Evolutionary conservation across 106 monocot species (phyloP), one percentile per base, ranked within the genome.

Genomic region (Hemerocallis citrina): DNA sequence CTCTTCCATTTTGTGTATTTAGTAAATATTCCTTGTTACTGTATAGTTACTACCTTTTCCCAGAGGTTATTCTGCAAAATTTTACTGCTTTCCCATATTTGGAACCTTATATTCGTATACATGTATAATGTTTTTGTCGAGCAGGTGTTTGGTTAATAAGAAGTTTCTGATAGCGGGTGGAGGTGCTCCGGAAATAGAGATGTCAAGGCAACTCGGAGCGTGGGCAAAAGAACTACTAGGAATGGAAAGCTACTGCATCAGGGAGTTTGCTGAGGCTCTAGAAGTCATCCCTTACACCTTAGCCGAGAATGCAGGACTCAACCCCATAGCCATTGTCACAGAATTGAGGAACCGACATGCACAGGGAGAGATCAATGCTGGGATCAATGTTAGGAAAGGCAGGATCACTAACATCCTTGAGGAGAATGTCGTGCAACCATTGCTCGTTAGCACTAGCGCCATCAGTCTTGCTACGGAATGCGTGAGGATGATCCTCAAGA

Each of bases 401-500:
- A 79, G 82, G 71, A 92, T 99, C 55, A 92, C 88, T 8, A 88
- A 99, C 45, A 99, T 99, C 34, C 42, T 92, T 35, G 98, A 99
- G 70, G 98, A 99, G 77, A 99, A 99, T 55, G 98, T 99, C 0
- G 82, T 99, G 25, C 98, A 99, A 59, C 98, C 98, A 10, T 72
- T 99, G 48, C 73, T 99, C 27, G 98, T 99, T 15, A 99, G 85
- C 74, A 92, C 85, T 0, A 88, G 92, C 16, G 92, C 98, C 2
- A 74, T 99, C 42, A 78, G 92, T 4, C 72, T 99, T 20, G 77
- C 98, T 0, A 65, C 88, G 0, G 98, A 92, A 55, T 99, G 92
- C 39, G 98, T 99, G 30, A 78, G 98, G 68, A 99, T 99, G 98
- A 99, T 99, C 55, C 61, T 99, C 58, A 99, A 99, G 88, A 99